Conservation (phyloP, 2,329 filamentous ascomycete genomes). For the Harringtonia aguacate region DNA sequence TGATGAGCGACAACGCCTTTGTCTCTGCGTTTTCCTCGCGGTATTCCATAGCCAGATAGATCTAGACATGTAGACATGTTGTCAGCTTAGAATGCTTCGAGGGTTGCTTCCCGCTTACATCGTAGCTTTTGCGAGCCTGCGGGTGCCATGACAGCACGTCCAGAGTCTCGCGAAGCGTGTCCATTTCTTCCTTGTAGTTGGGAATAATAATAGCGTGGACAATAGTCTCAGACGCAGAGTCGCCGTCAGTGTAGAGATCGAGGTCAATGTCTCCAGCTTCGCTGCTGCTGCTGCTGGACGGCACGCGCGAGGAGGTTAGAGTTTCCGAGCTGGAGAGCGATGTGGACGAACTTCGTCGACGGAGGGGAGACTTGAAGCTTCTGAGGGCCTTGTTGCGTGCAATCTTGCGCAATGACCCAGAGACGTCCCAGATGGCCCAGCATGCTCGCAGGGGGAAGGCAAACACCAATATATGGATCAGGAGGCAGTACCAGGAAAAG, state of each 20-base stretch:
- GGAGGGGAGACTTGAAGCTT: constrained; percentile 32
- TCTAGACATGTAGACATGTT: constrained; percentile 33
- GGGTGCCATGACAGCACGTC: constrained; percentile 58
- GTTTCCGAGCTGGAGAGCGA: constrained; percentile 48
- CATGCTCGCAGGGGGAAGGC: constrained; percentile 52
- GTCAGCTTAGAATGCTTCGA: too few relatives aligned
- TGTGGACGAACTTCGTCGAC: constrained; percentile 40
- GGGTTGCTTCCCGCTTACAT: constrained; percentile 49
- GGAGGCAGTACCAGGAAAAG: constrained; percentile 54
- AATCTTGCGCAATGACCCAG: constrained; percentile 34
- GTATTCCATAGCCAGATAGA: constrained; percentile 64
- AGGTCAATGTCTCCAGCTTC: constrained; percentile 40
- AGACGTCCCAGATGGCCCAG: constrained; percentile 50
- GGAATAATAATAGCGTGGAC: constrained; percentile 60
- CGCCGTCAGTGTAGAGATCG: constrained; percentile 32
- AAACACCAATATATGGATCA: constrained; percentile 54
- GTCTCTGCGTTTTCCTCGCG: constrained; percentile 49
- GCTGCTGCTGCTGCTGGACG: constrained; percentile 36
- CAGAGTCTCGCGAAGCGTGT: constrained; percentile 57
- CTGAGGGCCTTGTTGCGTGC: constrained; percentile 32
- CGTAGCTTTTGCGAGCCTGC: constrained; percentile 52
- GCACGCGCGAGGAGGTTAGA: constrained; percentile 34
- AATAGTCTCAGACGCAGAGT: constrained; percentile 32
- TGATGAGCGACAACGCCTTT: constrained; percentile 53
- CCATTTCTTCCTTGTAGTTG: constrained; percentile 64